These are phyloP conservation scores for Citrullus amarus DNA, from an alignment of 306 rosid genomes.

Conservation along the genomic window DNA sequence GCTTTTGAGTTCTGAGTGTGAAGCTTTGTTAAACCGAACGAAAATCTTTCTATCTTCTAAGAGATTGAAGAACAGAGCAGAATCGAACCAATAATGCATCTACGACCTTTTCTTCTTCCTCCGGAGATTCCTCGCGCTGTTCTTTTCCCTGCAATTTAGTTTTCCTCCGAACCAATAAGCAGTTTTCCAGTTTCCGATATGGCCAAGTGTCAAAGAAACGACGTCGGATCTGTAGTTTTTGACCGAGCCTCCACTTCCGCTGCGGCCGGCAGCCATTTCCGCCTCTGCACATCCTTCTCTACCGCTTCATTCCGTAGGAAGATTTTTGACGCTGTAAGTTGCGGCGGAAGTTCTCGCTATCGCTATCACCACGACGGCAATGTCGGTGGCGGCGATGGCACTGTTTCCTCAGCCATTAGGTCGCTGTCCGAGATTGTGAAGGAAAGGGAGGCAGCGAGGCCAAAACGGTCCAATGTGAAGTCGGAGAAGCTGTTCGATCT, in stretches of 20 bases:
- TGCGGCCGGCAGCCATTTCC: slow-evolving; percentile 26
- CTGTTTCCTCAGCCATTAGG: neutral
- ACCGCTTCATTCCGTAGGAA: slow-evolving; percentile 53
- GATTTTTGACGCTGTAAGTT: slow-evolving; percentile 70
- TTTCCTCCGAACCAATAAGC: neutral
- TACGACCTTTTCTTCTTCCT: neutral
- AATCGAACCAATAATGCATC: neutral
- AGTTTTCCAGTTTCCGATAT: slow-evolving; percentile 15
- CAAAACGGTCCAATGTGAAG: slow-evolving; percentile 15
- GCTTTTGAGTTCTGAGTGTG: neutral
- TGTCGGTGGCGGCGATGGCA: neutral
- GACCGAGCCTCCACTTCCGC: slow-evolving; percentile 26
- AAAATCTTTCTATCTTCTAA: neutral
- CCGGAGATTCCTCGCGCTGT: neutral
- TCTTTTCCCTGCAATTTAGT: slow-evolving; percentile 35
- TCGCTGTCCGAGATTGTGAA: slow-evolving; percentile 12
- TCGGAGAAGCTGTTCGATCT: slow-evolving; percentile 82
- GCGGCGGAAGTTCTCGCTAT: slow-evolving; percentile 59
- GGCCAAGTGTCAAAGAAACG: slow-evolving; percentile 64
- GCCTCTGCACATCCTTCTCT: slow-evolving; percentile 44
- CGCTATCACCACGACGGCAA: slow-evolving; percentile 13
- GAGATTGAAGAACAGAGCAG: neutral
- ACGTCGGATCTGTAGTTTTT: slow-evolving; percentile 48
- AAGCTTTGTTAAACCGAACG: neutral
- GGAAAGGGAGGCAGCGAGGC: slow-evolving; percentile 12